phyloP scores from a whole-genome alignment of 2,329 filamentous ascomycete species.

The Talaromyces sp. region DNA sequence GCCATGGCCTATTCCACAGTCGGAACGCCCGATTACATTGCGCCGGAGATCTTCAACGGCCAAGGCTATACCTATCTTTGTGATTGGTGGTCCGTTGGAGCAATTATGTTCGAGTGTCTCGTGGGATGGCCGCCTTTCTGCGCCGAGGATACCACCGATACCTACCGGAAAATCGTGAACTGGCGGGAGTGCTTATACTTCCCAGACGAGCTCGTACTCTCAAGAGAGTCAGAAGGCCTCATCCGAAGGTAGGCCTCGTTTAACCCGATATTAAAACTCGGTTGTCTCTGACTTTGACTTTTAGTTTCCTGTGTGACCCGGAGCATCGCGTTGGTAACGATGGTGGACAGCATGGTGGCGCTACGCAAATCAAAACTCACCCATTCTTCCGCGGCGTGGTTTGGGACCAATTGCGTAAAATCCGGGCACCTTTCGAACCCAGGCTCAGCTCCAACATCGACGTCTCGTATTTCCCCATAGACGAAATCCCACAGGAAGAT shows the following conservation, averaged over 20 bases:
- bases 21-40: slow-evolving; percentile 97
- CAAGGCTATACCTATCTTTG: slow-evolving; percentile 95
- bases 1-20: slow-evolving; percentile 98
- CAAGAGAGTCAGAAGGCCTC: slow-evolving; percentile 82
- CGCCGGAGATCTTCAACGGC: slow-evolving; percentile 94
- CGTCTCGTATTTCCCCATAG: slow-evolving; percentile 96
- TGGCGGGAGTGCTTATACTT: slow-evolving; percentile 96
- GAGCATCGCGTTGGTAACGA: slow-evolving; percentile 83
- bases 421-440: slow-evolving; percentile 93
- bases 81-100: slow-evolving; percentile 98
- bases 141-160: slow-evolving; percentile 94
- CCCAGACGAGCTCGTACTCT: slow-evolving; percentile 88
- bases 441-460: slow-evolving; percentile 90
- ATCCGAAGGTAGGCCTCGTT: slow-evolving; percentile 69
- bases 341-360: slow-evolving; percentile 58
- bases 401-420: slow-evolving; percentile 86
- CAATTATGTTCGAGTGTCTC: slow-evolving; percentile 99
- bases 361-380: slow-evolving; percentile 88
- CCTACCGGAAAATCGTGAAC: slow-evolving; percentile 98
- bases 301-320: slow-evolving; percentile 85
- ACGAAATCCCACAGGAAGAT: slow-evolving; percentile 96
- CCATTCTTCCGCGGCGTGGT: slow-evolving; percentile 96
- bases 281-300: slow-evolving; percentile 20
- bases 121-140: slow-evolving; percentile 99
- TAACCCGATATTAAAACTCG: background rate